phyloP scores from a whole-genome alignment of 192 early-diverging fungal genomes.

The Rhizophagus clarus region DNA sequence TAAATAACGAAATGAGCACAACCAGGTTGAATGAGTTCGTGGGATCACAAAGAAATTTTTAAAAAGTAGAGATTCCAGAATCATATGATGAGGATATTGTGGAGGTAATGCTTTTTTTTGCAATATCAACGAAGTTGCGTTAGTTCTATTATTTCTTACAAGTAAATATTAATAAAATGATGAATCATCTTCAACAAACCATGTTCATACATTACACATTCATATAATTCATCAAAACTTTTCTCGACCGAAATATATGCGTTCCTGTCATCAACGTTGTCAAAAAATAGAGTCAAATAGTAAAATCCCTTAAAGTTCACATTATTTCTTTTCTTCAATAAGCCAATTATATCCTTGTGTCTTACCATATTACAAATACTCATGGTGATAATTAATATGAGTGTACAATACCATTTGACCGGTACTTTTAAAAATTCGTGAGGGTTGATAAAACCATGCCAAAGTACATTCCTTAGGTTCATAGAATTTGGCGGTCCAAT shows the following conservation, averaged over 20 bases:
- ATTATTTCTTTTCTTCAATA: neutral
- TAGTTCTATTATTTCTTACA: neutral
- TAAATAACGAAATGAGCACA: conserved; percentile 14
- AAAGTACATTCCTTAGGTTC: conserved; percentile 35
- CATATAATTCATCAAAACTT: conserved; percentile 16
- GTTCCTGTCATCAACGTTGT: neutral
- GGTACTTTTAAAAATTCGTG: conserved; percentile 27
- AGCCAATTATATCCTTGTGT: neutral
- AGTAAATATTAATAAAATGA: neutral
- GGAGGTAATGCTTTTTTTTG: neutral
- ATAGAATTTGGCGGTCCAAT: conserved; percentile 33
- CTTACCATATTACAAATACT: conserved; percentile 24
- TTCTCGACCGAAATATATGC: neutral
- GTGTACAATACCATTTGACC: conserved; percentile 13
- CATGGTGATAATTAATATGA: conserved; percentile 15
- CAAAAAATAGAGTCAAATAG: neutral
- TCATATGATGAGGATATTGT: neutral
- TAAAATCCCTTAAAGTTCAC: conserved; percentile 5
- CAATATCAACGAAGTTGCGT: neutral
- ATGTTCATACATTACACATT: conserved; percentile 18
- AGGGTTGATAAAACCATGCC: conserved; percentile 34
- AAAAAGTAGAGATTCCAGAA: conserved; percentile 1
- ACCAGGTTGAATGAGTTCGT: conserved; percentile 15
- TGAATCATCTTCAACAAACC: conserved; percentile 8
- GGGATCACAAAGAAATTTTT: conserved; percentile 23